These are phyloP conservation scores for Helminthosporium solani DNA, from an alignment of 2,329 filamentous ascomycete genomes.

Conservation along the genomic window DNA sequence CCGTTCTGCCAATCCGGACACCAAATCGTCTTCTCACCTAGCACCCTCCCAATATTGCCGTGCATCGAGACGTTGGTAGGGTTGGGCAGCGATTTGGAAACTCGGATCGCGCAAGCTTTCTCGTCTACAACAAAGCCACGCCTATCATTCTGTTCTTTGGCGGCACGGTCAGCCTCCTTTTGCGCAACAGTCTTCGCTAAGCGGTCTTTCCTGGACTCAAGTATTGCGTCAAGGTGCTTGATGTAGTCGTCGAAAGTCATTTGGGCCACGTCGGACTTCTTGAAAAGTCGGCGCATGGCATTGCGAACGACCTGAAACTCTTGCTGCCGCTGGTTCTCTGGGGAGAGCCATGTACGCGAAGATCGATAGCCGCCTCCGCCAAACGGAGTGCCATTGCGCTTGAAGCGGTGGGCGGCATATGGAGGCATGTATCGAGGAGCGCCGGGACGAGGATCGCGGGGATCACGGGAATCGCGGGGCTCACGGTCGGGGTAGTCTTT, in stretches of 20 bases:
- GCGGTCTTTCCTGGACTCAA: conserved; percentile 15
- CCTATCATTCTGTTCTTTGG: neutral
- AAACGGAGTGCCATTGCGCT: conserved; percentile 1
- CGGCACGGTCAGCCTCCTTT: conserved; percentile 12
- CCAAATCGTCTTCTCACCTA: conserved; percentile 45
- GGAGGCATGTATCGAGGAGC: conserved; percentile 1
- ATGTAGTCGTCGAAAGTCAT: conserved; percentile 37
- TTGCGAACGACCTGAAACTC: conserved; percentile 37
- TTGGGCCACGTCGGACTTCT: conserved; percentile 32
- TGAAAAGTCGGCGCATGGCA: conserved; percentile 38
- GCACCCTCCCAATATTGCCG: conserved; percentile 33
- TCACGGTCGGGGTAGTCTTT: neutral
- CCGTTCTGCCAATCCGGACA: conserved; percentile 34
- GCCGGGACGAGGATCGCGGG: neutral
- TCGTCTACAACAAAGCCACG: conserved; percentile 7
- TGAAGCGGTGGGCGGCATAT: neutral
- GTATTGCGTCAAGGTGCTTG: conserved; percentile 30
- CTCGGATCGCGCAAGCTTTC: conserved; percentile 14
- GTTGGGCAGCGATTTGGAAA: conserved; percentile 17
- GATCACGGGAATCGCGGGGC: neutral
- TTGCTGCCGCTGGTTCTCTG: conserved; percentile 24
- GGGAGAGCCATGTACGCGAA: conserved; percentile 28
- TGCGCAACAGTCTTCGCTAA: conserved; percentile 11
- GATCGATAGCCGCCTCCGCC: conserved; percentile 12
- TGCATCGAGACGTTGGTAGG: conserved; percentile 16